Evolutionary conservation across 2,329 filamentous ascomycete species (phyloP), one percentile per base, ranked within the genome.

Genomic region (Fusarium buharicum): DNA sequence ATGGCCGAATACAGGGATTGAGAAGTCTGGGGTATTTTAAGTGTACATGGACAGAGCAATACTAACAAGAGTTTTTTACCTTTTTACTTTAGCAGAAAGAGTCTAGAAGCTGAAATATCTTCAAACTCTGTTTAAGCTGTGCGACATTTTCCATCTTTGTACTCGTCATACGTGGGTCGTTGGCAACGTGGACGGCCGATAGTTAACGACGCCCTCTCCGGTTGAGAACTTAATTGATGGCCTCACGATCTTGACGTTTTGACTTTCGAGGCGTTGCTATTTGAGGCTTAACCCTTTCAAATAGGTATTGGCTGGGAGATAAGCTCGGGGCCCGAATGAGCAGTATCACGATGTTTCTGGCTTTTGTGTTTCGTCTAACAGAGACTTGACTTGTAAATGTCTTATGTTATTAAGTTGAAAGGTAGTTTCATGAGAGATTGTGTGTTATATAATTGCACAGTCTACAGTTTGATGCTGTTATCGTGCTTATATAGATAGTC

Each of bases 111-210:
- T 17, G 10, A 11, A 20, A 8, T 38, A 12, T 7, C 17, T 38
- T 20, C n/a, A 41, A 37, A 30, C 28, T 39, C 14, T 22, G 20
- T 18, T 37, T 7, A 41, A 59, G 31, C n/a, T 43, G 48, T 43
- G 56, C 48, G 55, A 59, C 48, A 55, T 54, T 59, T 56, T 30
- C 24, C n/a, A n/a, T n/a, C 16, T 33, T 27, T 46, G 55, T 22
- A 50, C 50, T 59, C 50, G 62, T 65, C 57, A 59, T 55, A 48
- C 39, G 50, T 65, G 62, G 62, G 52, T 62, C 61, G 17, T 41
- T 48, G 33, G n/a, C 30, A 48, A 65, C 52, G 52, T 65, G 57
- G 61, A 65, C 54, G 20, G 22, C n/a, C 24, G 31, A n/a, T n/a
- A n/a, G n/a, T n/a, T n/a, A n/a, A 45, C 14, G 22, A 16, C 55